A percentile compares a stretch with the other conserved stretches of the same genome.
These are phyloP conservation scores for Phyllosticta citrichinensis DNA, from an alignment of 2,329 filamentous ascomycete genomes.

Conservation along the genomic window DNA sequence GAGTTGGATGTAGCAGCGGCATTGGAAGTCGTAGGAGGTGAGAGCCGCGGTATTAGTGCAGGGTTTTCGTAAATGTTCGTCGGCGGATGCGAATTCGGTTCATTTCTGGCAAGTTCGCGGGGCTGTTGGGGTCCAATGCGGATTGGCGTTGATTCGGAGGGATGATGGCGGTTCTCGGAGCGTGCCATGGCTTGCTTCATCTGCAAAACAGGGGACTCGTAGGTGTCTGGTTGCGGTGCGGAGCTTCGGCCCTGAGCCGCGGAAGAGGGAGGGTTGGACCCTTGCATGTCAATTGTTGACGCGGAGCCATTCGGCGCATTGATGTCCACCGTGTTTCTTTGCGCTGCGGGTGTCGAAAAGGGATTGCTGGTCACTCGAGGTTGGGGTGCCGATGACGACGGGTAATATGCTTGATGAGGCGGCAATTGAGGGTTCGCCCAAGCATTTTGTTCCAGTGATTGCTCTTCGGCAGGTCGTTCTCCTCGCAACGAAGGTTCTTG, in stretches of 20 bases:
- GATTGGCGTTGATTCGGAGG: not conserved
- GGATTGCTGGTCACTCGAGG: slow-evolving; percentile 3
- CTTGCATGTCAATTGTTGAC: slow-evolving; percentile 28
- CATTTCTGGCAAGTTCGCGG: not conserved
- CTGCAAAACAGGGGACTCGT: slow-evolving; percentile 28
- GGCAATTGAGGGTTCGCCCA: slow-evolving; percentile 76
- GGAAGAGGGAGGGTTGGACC: slow-evolving; percentile 28
- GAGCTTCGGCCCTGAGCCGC: slow-evolving; percentile 13
- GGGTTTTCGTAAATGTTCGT: slow-evolving; percentile 3
- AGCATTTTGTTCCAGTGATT: slow-evolving; percentile 79
- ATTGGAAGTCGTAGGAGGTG: not conserved
- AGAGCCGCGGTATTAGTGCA: slow-evolving; percentile 1
- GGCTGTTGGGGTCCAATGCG: not conserved
- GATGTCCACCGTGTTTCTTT: slow-evolving; percentile 25
- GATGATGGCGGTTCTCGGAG: not conserved
- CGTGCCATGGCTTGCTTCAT: slow-evolving; percentile 19
- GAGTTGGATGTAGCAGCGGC: not conserved
- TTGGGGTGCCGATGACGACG: slow-evolving; percentile 3
- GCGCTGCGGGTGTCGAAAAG: slow-evolving; percentile 23
- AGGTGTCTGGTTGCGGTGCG: slow-evolving; percentile 18
- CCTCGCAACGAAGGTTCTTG: slow-evolving; percentile 23
- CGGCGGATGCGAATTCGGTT: not conserved
- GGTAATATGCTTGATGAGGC: slow-evolving; percentile 26
- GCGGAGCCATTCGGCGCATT: slow-evolving; percentile 28
- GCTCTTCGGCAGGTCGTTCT: slow-evolving; percentile 60